These are phyloP conservation scores for Amaranthus cruentus DNA, from an alignment of 148 eudicot species.

Conservation along the genomic window DNA sequence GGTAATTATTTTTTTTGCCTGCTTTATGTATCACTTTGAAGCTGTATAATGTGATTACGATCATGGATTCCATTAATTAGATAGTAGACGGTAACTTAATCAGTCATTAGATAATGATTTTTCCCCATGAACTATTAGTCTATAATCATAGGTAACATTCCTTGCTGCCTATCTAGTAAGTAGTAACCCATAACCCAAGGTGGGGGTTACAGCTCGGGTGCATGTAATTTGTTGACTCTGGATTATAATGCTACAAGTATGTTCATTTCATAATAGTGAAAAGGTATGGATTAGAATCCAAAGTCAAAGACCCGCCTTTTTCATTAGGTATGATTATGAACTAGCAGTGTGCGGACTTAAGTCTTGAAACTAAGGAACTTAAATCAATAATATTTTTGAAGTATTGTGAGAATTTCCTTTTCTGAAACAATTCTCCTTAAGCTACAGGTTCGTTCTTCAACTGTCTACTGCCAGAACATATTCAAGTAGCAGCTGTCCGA, in stretches of 20 bases:
- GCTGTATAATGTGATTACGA: not conserved
- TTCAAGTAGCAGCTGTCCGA: conserved; percentile 59
- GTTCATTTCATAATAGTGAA: not conserved
- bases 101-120: too few species aligned
- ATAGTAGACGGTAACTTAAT: not conserved
- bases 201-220: not conserved
- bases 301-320: not conserved
- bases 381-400: not conserved
- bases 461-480: conserved; percentile 72
- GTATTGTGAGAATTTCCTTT: not conserved
- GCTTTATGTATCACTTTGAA: not conserved
- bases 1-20: conserved; percentile 42
- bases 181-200: not conserved
- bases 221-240: not conserved
- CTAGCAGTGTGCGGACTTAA: too few species aligned
- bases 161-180: not conserved
- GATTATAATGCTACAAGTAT: not conserved
- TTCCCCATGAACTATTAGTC: too few species aligned
- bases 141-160: not conserved
- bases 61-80: not conserved
- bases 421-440: conserved; percentile 26
- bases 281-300: not conserved
- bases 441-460: conserved; percentile 77
- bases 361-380: not conserved
- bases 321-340: not conserved